Evolutionary conservation across 495 filamentous ascomycete species (phyloP).

Genomic region (Halenospora varia): DNA sequence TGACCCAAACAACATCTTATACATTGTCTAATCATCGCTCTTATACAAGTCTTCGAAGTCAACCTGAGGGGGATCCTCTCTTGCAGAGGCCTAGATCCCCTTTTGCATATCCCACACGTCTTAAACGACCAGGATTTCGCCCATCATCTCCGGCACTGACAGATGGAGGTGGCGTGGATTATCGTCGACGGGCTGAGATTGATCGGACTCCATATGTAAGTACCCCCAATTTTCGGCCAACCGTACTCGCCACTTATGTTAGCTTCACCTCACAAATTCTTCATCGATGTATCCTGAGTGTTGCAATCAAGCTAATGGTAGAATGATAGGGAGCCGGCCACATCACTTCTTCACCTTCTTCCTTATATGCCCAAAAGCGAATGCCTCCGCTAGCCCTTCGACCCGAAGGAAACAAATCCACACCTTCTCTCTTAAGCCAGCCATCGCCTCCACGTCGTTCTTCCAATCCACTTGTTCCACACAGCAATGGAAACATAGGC

Average conservation of each 20-base stretch:
- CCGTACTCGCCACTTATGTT: neutral
- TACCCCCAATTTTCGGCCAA: neutral
- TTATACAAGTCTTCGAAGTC: slow-evolving; percentile 46
- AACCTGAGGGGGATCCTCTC: slow-evolving; percentile 21
- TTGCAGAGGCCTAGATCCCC: slow-evolving; percentile 56
- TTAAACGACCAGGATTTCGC: slow-evolving; percentile 60
- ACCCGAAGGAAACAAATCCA: slow-evolving; percentile 33
- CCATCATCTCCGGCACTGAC: slow-evolving; percentile 59
- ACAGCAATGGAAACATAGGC: slow-evolving; percentile 1
- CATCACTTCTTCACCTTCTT: slow-evolving; percentile 37
- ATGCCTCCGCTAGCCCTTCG: slow-evolving; percentile 32
- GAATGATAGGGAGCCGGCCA: slow-evolving; percentile 41
- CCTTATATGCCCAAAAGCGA: slow-evolving; percentile 29
- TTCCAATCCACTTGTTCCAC: slow-evolving; percentile 19
- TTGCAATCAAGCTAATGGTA: no score
- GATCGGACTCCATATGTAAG: slow-evolving; percentile 41
- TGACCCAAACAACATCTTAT: slow-evolving; percentile 47
- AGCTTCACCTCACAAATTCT: neutral
- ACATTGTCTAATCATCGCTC: slow-evolving; percentile 47
- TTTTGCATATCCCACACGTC: slow-evolving; percentile 59
- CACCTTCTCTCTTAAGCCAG: slow-evolving; percentile 28
- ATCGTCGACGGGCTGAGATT: slow-evolving; percentile 47
- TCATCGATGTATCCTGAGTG: no score
- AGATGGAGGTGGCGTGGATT: slow-evolving; percentile 42
- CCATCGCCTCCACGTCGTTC: slow-evolving; percentile 23